phyloP scores from a whole-genome alignment of 208 protist species.

The Vickermania ingenoplastis region DNA sequence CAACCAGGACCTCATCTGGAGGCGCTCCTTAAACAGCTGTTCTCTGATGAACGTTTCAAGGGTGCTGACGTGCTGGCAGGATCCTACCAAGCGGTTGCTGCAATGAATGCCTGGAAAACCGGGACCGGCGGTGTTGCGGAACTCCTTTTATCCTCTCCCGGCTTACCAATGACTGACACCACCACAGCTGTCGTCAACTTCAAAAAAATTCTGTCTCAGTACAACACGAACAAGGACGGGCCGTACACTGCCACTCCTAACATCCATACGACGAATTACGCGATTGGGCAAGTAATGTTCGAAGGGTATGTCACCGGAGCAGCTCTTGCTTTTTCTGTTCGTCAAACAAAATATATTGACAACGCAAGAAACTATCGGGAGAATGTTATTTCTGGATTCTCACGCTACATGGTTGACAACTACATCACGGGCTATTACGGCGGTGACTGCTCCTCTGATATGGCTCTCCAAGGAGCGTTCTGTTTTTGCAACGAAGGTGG shows the following conservation, averaged over 20 bases:
- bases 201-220: background rate
- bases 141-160: background rate
- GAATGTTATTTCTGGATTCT: background rate
- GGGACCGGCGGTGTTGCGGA: background rate
- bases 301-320: background rate
- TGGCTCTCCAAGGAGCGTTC: background rate
- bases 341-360: background rate
- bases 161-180: background rate
- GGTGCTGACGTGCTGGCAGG: background rate
- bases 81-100: background rate
- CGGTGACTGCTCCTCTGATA: background rate
- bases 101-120: background rate
- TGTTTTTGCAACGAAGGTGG: background rate
- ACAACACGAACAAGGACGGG: too few species aligned
- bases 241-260: background rate
- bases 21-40: background rate
- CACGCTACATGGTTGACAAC: background rate
- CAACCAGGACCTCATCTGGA: background rate
- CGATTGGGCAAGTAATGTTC: background rate
- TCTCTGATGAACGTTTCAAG: background rate
- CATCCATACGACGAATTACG: background rate
- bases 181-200: background rate
- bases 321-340: background rate
- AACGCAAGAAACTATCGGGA: background rate
- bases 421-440: background rate